Evolutionary conservation across 805 yeast species (phyloP).

Genomic region (Starmerella tilneyi): DNA sequence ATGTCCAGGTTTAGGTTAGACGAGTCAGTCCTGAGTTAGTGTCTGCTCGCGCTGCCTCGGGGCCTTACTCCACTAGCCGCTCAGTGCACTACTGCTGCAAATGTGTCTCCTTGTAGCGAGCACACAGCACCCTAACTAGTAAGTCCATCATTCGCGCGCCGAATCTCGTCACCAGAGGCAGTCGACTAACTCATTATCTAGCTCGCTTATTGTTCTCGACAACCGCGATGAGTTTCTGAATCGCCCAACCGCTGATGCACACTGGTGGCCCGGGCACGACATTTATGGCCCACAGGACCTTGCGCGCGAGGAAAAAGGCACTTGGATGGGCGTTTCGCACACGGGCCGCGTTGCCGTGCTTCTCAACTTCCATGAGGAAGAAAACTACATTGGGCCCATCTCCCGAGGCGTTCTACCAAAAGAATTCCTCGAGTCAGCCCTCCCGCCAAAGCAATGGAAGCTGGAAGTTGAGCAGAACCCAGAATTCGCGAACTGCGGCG

Average conservation of each 20-base stretch:
- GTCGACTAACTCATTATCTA: constrained; percentile 12
- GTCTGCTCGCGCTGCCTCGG: no score
- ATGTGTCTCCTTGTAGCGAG: constrained; percentile 79
- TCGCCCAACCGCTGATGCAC: constrained; percentile 59
- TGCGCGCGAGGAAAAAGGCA: constrained; percentile 65
- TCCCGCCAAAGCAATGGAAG: constrained; percentile 40
- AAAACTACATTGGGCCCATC: constrained; percentile 29
- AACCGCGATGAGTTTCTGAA: constrained; percentile 79
- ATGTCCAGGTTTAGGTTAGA: constrained; percentile 1
- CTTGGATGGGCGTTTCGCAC: constrained; percentile 75
- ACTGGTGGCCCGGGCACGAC: constrained; percentile 33
- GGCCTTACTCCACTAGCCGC: background rate
- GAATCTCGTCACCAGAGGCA: background rate
- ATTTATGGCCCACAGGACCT: constrained; percentile 65
- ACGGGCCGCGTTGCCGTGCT: constrained; percentile 60
- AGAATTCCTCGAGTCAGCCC: constrained; percentile 35
- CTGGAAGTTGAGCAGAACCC: constrained; percentile 24
- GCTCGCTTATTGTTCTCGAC: constrained; percentile 62
- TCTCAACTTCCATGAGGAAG: constrained; percentile 58
- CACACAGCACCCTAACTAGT: constrained; percentile 56
- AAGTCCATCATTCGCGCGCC: constrained; percentile 21
- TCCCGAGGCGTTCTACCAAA: constrained; percentile 48
- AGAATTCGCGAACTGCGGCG: constrained; percentile 20
- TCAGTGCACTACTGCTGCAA: background rate
- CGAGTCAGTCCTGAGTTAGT: no score